Evolutionary conservation across 2,329 filamentous ascomycete genomes (phyloP).

Genomic region (Aspergillus melleus): DNA sequence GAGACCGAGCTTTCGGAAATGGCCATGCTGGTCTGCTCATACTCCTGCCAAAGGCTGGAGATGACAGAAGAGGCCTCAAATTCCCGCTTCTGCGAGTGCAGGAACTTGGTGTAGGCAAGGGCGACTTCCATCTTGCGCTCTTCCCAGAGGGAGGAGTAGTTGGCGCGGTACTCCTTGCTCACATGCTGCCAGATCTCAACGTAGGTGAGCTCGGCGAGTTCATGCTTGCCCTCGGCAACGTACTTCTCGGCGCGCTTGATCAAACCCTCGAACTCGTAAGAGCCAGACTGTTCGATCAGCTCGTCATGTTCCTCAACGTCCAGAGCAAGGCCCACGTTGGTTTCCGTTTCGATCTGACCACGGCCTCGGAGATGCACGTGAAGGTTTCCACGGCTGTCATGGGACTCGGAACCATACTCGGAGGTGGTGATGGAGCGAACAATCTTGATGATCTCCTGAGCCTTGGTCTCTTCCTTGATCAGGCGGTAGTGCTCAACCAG

Average conservation of each 20-base stretch:
- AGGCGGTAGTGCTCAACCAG: slow-evolving; percentile 50
- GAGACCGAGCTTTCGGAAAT: slow-evolving; percentile 40
- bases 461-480: slow-evolving; percentile 52
- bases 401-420: slow-evolving; percentile 15
- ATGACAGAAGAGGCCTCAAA: slow-evolving; percentile 49
- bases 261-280: slow-evolving; percentile 34
- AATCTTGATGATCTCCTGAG: slow-evolving; percentile 34
- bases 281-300: slow-evolving; percentile 21
- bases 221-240: slow-evolving; percentile 30
- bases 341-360: slow-evolving; percentile 16
- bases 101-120: slow-evolving; percentile 49
- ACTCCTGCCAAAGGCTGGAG: slow-evolving; percentile 51
- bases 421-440: slow-evolving; percentile 23
- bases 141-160: slow-evolving; percentile 48
- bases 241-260: slow-evolving; percentile 42
- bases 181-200: slow-evolving; percentile 54
- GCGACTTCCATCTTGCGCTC: slow-evolving; percentile 50
- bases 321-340: slow-evolving; percentile 28
- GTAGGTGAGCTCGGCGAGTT: slow-evolving; percentile 48
- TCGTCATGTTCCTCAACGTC: slow-evolving; percentile 40
- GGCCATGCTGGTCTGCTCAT: slow-evolving; percentile 44
- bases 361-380: slow-evolving; percentile 31
- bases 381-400: slow-evolving; percentile 25
- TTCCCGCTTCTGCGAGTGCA: slow-evolving; percentile 47
- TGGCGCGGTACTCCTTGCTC: slow-evolving; percentile 46